A percentile compares a stretch with the other conserved stretches of the same genome.
phyloP scores from a whole-genome alignment of 2,329 filamentous ascomycete species.

The Arachnomyces sp. region DNA sequence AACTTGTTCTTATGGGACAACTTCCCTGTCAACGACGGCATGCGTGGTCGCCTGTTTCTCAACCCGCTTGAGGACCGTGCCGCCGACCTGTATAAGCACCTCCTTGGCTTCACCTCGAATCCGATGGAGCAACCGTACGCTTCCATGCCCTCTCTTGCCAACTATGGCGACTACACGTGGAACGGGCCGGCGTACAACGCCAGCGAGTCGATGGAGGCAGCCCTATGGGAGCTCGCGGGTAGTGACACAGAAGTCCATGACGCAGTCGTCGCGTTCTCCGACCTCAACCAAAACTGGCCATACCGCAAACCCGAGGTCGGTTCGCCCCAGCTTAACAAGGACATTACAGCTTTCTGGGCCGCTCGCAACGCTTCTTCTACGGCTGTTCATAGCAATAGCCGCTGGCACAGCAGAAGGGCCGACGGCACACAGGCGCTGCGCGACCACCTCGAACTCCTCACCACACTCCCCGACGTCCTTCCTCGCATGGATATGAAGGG shows the following conservation, averaged over 20 bases:
- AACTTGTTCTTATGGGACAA: conserved; percentile 19
- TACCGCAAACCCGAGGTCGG: conserved; percentile 13
- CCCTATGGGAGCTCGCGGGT: conserved; percentile 10
- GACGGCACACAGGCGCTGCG: conserved; percentile 2
- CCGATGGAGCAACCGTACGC: conserved; percentile 16
- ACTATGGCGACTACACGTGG: conserved; percentile 17
- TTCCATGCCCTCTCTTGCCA: conserved; percentile 14
- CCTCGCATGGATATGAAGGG: conserved; percentile 13
- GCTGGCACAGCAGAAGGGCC: background rate
- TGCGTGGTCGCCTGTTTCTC: conserved; percentile 16
- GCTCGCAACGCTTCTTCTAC: conserved; percentile 1
- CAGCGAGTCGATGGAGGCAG: conserved; percentile 9
- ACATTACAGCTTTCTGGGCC: conserved; percentile 14
- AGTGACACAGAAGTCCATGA: conserved; percentile 8
- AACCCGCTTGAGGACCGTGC: conserved; percentile 17
- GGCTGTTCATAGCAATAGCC: too few species aligned
- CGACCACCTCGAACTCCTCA: conserved; percentile 7
- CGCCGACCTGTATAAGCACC: conserved; percentile 14
- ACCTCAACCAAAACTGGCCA: conserved; percentile 18
- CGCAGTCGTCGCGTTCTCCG: conserved; percentile 13
- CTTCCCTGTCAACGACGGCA: conserved; percentile 19
- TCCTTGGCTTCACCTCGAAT: conserved; percentile 18
- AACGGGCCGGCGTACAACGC: conserved; percentile 14
- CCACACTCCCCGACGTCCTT: conserved; percentile 8
- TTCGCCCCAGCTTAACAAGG: conserved; percentile 11